Evolutionary conservation across 2,329 filamentous ascomycete species (phyloP).

Genomic region (Teratosphaeria destructans): DNA sequence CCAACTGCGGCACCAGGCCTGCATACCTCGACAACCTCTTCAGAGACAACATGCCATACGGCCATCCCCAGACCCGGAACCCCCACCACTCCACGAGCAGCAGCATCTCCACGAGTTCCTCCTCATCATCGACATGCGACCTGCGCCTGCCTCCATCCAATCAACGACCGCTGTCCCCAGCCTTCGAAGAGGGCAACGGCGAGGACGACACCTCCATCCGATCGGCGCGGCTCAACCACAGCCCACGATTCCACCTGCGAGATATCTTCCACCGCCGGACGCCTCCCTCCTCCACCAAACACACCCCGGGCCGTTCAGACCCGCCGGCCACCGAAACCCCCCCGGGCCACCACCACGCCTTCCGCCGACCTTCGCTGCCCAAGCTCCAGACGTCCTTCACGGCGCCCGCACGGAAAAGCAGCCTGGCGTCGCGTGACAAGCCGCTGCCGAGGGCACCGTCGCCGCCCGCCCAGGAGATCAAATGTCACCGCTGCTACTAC

Average conservation of each 20-base stretch:
- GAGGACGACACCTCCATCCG: constrained; percentile 8
- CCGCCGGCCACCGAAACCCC: not conserved
- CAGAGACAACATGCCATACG: constrained; percentile 9
- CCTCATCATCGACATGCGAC: constrained; percentile 7
- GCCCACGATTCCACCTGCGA: constrained; percentile 13
- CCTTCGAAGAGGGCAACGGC: constrained; percentile 14
- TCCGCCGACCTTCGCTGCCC: constrained; percentile 16
- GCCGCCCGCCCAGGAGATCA: constrained; percentile 16
- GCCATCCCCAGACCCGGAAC: constrained; percentile 8
- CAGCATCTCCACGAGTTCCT: constrained; percentile 11
- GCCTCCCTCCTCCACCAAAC: constrained; percentile 13
- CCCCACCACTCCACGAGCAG: constrained; percentile 17
- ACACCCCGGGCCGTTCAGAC: not conserved
- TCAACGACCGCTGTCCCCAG: constrained; percentile 16
- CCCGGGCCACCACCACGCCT: not conserved
- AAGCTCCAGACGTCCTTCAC: constrained; percentile 16
- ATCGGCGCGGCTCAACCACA: constrained; percentile 4
- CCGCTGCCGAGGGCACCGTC: constrained; percentile 4
- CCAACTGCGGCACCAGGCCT: constrained; percentile 14
- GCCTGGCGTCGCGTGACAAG: constrained; percentile 2
- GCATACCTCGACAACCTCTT: constrained; percentile 24
- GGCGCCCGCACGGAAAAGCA: constrained; percentile 10
- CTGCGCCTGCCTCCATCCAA: constrained; percentile 10
- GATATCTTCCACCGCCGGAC: constrained; percentile 16
- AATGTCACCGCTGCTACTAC: constrained; percentile 27